phyloP scores from a whole-genome alignment of 192 early-diverging fungal species.

The Backusella macrospora region DNA sequence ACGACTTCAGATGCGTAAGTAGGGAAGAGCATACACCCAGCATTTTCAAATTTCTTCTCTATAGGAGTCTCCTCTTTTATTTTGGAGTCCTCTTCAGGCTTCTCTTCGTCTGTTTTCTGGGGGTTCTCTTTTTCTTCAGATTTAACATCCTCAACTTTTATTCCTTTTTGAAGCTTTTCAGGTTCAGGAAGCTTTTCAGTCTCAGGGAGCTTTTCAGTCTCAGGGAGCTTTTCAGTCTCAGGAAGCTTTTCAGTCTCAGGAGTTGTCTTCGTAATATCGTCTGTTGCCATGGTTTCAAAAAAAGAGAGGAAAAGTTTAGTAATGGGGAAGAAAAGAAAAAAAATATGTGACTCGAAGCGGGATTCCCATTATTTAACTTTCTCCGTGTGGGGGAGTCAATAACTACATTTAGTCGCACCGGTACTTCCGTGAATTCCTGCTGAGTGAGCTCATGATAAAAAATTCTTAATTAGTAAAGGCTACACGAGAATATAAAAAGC shows the following conservation, averaged over 20 bases:
- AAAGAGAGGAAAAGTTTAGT: neutral
- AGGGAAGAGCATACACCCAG: slow-evolving; percentile 40
- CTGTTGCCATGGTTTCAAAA: neutral
- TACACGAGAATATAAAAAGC: neutral
- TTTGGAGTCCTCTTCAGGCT: neutral
- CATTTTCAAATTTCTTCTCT: neutral
- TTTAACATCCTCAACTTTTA: too few relatives aligned
- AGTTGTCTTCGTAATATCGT: neutral
- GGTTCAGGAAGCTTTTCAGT: neutral
- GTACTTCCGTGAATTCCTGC: slow-evolving; percentile 6
- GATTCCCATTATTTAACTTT: slow-evolving; percentile 1
- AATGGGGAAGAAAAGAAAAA: neutral
- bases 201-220: neutral
- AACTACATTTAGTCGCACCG: slow-evolving; percentile 5
- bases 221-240: neutral
- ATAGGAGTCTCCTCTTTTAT: neutral
- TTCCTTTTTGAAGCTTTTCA: neutral
- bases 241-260: neutral
- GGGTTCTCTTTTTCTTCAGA: too few relatives aligned
- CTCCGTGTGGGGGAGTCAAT: neutral
- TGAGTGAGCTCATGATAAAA: slow-evolving; percentile 11
- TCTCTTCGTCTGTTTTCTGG: too few relatives aligned
- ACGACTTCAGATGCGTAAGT: slow-evolving; percentile 27
- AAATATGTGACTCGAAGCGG: neutral
- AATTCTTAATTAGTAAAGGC: neutral